phyloP scores from a whole-genome alignment of 2,329 filamentous ascomycete species.

The Colletotrichum sansevieriae region DNA sequence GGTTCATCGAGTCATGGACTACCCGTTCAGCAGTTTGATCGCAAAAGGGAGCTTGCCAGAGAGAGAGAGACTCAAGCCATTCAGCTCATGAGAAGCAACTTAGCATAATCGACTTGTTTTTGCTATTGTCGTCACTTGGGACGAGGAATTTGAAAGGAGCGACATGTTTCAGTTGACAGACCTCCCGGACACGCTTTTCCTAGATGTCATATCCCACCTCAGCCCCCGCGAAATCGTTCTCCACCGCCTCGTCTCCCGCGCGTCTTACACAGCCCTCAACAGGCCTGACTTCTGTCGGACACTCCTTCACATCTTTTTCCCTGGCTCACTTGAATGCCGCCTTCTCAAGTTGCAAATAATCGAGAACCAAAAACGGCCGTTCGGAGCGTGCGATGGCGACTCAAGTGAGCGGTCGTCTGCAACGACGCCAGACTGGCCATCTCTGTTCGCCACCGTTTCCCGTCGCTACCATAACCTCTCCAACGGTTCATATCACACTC shows the following conservation, averaged over 20 bases:
- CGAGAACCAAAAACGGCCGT: background rate
- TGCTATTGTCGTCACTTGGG: too few species aligned
- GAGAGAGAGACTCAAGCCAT: too few species aligned
- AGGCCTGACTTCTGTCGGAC: constrained; percentile 59
- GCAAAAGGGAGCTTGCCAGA: too few species aligned
- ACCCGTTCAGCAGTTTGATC: too few species aligned
- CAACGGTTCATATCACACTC: constrained; percentile 40
- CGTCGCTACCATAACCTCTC: constrained; percentile 67
- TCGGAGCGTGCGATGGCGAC: background rate
- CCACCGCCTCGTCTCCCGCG: constrained; percentile 64
- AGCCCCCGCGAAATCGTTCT: constrained; percentile 63
- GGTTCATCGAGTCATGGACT: too few species aligned
- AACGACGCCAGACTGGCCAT: constrained; percentile 51
- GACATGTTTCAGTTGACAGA: constrained; percentile 54
- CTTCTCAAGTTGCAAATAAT: constrained; percentile 43
- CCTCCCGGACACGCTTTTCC: constrained; percentile 71
- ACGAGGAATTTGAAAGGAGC: background rate
- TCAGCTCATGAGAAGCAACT: too few species aligned
- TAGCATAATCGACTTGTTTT: too few species aligned
- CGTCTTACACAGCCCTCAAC: constrained; percentile 64
- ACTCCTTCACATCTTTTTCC: constrained; percentile 65
- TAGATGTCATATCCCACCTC: constrained; percentile 64
- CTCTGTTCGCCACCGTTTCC: constrained; percentile 62
- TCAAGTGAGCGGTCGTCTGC: constrained; percentile 38
- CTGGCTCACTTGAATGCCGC: constrained; percentile 66